phyloP scores from a whole-genome alignment of 1,284 basidiomycete genomes.

The Afroboletus lepidellus region DNA sequence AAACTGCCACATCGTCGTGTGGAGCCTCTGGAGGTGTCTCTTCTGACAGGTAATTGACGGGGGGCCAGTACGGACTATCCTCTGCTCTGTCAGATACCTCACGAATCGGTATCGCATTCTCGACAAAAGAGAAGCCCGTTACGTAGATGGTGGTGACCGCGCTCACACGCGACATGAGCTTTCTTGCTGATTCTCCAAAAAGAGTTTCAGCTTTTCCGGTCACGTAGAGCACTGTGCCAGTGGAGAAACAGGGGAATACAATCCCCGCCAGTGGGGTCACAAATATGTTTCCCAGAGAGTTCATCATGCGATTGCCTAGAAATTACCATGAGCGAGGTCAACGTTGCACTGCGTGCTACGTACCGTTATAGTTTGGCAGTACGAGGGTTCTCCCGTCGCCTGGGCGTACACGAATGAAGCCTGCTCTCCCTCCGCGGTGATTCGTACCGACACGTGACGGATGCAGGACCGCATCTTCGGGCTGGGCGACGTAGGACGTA shows the following conservation, averaged over 20 bases:
- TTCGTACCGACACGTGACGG: constrained; percentile 64
- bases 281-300: constrained; percentile 64
- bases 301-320: constrained; percentile 59
- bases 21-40: constrained; percentile 36
- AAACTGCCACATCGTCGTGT: constrained; percentile 32
- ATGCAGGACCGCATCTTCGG: constrained; percentile 37
- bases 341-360: background rate
- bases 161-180: constrained; percentile 56
- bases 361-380: constrained; percentile 62
- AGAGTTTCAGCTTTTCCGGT: constrained; percentile 56
- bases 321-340: background rate
- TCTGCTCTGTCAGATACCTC: constrained; percentile 28
- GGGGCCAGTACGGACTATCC: constrained; percentile 59
- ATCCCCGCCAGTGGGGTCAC: constrained; percentile 53
- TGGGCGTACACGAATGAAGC: constrained; percentile 43
- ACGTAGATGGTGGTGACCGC: constrained; percentile 47
- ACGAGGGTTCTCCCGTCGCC: constrained; percentile 49
- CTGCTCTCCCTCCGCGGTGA: constrained; percentile 58
- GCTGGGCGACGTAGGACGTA: constrained; percentile 39
- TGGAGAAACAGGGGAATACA: constrained; percentile 53
- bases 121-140: constrained; percentile 54
- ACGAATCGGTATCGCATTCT: constrained; percentile 55
- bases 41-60: constrained; percentile 51
- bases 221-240: constrained; percentile 59
- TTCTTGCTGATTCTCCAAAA: constrained; percentile 44